Conservation (phyloP, 768 basidiomycete genomes). For the Suillus ampliporus region DNA sequence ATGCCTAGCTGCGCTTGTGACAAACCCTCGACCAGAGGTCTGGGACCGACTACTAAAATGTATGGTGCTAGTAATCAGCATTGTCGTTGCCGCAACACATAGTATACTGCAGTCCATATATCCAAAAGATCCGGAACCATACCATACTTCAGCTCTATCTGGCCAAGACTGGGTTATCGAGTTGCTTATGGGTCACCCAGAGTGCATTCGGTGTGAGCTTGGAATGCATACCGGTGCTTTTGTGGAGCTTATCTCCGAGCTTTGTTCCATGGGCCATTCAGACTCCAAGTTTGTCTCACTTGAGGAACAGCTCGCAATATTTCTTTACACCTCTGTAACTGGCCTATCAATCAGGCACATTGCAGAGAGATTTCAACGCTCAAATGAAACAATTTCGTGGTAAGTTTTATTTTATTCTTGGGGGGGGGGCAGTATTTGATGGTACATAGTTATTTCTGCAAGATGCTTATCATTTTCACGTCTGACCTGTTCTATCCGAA, state of each 20-base stretch:
- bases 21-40: background rate
- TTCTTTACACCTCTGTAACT: constrained; percentile 25
- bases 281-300: constrained; percentile 29
- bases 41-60: background rate
- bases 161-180: constrained; percentile 25
- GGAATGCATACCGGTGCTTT: constrained; percentile 16
- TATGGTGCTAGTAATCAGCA: background rate
- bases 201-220: constrained; percentile 22
- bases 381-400: constrained; percentile 9
- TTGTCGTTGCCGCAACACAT: background rate
- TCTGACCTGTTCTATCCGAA: constrained; percentile 30
- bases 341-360: too few relatives aligned
- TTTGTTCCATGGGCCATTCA: background rate
- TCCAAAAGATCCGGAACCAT: constrained; percentile 8
- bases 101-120: background rate
- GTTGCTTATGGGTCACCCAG: background rate
- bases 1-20: background rate
- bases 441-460: too few relatives aligned
- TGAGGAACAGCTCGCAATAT: constrained; percentile 47
- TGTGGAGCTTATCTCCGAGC: background rate
- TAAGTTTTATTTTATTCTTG: constrained; percentile 44
- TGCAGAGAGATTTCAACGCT: too few relatives aligned
- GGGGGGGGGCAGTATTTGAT: background rate
- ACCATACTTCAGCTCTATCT: constrained; percentile 29
- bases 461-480: constrained; percentile 15